Evolutionary conservation across 73 alveolate genomes (phyloP).

Genomic region (Uronychia setigera): DNA sequence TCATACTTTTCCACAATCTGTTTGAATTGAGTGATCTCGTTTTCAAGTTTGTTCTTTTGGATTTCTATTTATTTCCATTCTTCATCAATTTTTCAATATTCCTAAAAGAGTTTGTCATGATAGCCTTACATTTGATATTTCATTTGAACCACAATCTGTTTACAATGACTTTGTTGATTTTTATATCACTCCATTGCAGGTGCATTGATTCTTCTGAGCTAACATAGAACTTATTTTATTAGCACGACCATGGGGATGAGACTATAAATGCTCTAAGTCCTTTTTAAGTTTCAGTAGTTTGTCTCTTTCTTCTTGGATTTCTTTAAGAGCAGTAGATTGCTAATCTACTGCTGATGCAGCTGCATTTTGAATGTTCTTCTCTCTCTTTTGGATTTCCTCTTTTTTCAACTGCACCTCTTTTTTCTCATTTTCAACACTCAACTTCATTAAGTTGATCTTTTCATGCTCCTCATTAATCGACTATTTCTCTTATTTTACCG

Average conservation of each 20-base stretch:
- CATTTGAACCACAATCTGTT: not conserved
- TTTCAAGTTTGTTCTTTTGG: not conserved
- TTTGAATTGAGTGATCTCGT: not conserved
- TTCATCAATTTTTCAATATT: not conserved
- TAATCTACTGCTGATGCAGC: not conserved
- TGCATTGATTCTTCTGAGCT: not conserved
- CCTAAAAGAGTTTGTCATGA: not conserved
- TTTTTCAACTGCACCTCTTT: not conserved
- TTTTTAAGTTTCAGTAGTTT: not conserved
- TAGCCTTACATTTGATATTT: not conserved
- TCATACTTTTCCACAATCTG: not conserved
- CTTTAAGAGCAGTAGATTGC: not conserved
- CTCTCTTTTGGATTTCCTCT: not conserved
- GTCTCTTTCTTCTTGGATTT: not conserved
- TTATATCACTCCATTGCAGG: not conserved
- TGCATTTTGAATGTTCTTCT: not conserved
- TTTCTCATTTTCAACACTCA: not conserved
- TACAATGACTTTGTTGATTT: not conserved
- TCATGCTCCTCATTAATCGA: not conserved
- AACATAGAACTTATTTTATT: not conserved
- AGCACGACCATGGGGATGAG: not conserved
- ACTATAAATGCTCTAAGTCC: not conserved
- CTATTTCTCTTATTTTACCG: not conserved
- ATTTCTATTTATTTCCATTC: not conserved
- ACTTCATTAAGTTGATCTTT: not conserved